Evolutionary conservation across 495 filamentous ascomycete genomes (phyloP), one percentile per base, ranked within the genome.

Genomic region (Annulohypoxylon nitens): DNA sequence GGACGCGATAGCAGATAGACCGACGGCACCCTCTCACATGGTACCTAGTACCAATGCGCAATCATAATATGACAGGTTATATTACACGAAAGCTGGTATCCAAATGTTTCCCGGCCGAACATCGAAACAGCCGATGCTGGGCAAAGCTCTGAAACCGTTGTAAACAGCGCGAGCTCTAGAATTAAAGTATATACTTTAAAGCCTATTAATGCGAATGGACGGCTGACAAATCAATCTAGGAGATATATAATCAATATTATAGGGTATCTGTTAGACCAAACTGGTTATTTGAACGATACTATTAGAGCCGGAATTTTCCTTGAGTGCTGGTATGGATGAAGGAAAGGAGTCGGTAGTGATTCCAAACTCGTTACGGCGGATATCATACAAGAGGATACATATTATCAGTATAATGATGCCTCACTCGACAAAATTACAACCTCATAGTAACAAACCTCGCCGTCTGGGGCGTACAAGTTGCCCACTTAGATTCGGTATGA

Each of bases 181-280:
- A 43, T 20, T 57, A 6, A 45, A 20, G 51, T 57, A 66, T 20
- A 23, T 30, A 33, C 11, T 20, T 14, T 47, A 23, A 14, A 5
- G 10, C 16, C 30, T 26, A 41, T 60, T n/a, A 3, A 33, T 34
- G n/a, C 3, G 30, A 11, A 26, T 20, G 37, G 26, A 14, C 34
- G 20, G 63, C 51, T 57, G 10, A 66, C 10, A 43, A 47, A 36
- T 11, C 23, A 57, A 14, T 9, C 11, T n/a, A 66, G 50, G 36
- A 30, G 14, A 20, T 33, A 30, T 5, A 33, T 7, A 23, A 30
- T 33, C 12, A 14, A 54, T 33, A 33, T 54, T 33, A n/a, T 54
- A 33, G 16, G 12, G 4, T 47, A 47, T 47, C 25, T n/a, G 14
- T 16, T 54, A 14, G 14, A 43, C 50, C 9, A 2, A 14, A 12